Evolutionary conservation across 768 basidiomycete species (phyloP).

Genomic region (Pholiota microspora): DNA sequence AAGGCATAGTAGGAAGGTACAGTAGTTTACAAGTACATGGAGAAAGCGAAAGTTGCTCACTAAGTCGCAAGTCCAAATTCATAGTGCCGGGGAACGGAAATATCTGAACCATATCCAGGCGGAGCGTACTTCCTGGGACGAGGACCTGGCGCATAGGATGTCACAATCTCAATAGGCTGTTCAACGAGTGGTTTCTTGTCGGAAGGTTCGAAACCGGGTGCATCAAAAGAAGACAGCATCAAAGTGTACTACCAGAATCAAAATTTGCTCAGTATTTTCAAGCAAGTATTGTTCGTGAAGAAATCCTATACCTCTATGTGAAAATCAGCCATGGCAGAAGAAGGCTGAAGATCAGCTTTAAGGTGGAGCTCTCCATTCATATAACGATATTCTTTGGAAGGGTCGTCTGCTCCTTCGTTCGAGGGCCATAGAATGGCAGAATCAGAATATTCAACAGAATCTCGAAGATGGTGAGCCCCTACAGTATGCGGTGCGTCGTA

Average conservation of each 20-base stretch:
- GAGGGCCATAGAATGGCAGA: slow-evolving; percentile 20
- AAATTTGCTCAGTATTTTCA: not conserved
- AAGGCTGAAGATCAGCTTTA: slow-evolving; percentile 31
- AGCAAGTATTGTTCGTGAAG: not conserved
- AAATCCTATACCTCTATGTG: slow-evolving; percentile 31
- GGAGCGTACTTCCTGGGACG: slow-evolving; percentile 28
- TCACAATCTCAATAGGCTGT: slow-evolving; percentile 32
- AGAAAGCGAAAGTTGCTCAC: not conserved
- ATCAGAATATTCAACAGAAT: slow-evolving; percentile 13
- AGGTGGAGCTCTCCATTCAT: slow-evolving; percentile 39
- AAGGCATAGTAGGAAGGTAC: not conserved
- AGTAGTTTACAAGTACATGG: not conserved
- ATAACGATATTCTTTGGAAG: slow-evolving; percentile 21
- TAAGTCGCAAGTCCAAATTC: not conserved
- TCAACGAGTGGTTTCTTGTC: slow-evolving; percentile 24
- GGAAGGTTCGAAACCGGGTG: slow-evolving; percentile 24
- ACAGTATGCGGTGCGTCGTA: slow-evolving; percentile 7
- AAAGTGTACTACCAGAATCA: slow-evolving; percentile 33
- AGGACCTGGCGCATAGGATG: slow-evolving; percentile 27
- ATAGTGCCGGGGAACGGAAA: not conserved
- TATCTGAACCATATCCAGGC: slow-evolving; percentile 21
- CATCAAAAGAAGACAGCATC: slow-evolving; percentile 34
- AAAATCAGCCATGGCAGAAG: slow-evolving; percentile 36
- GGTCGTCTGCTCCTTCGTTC: slow-evolving; percentile 21
- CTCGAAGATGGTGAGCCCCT: slow-evolving; percentile 10